Conservation (phyloP, 768 basidiomycete genomes). For the Russula earlei region DNA sequence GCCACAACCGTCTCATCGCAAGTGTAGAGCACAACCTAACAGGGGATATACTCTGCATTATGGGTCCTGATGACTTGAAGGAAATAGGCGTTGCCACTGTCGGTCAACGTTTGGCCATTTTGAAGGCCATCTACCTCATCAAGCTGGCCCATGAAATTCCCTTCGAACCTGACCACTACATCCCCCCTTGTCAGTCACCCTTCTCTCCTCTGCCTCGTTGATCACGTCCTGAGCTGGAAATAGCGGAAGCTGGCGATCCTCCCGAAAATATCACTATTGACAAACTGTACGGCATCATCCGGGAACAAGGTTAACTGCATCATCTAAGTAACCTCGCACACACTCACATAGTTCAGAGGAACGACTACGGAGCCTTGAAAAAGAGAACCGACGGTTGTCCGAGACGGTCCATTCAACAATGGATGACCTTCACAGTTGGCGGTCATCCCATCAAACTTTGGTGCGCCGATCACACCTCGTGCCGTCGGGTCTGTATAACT, state of each 20-base stretch:
- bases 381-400: slow-evolving; percentile 66
- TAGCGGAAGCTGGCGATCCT: slow-evolving; percentile 53
- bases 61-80: slow-evolving; percentile 79
- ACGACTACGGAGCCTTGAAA: slow-evolving; percentile 60
- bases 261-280: slow-evolving; percentile 50
- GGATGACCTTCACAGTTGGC: slow-evolving; percentile 50
- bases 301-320: slow-evolving; percentile 55
- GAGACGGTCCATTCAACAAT: slow-evolving; percentile 51
- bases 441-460: slow-evolving; percentile 18
- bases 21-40: slow-evolving; percentile 78
- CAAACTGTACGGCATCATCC: slow-evolving; percentile 53
- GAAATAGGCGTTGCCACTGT: slow-evolving; percentile 82
- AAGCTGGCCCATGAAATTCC: slow-evolving; percentile 80
- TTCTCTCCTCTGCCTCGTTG: background rate
- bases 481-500: slow-evolving; percentile 20
- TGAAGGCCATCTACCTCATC: slow-evolving; percentile 84
- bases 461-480: slow-evolving; percentile 24
- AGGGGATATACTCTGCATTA: slow-evolving; percentile 78
- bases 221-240: background rate
- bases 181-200: slow-evolving; percentile 70
- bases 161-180: slow-evolving; percentile 75
- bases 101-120: slow-evolving; percentile 84
- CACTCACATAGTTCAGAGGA: slow-evolving; percentile 38
- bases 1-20: slow-evolving; percentile 6
- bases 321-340: background rate